Evolutionary conservation across 2,329 filamentous ascomycete genomes (phyloP).

Genomic region (Hirsutella minnesotensis): DNA sequence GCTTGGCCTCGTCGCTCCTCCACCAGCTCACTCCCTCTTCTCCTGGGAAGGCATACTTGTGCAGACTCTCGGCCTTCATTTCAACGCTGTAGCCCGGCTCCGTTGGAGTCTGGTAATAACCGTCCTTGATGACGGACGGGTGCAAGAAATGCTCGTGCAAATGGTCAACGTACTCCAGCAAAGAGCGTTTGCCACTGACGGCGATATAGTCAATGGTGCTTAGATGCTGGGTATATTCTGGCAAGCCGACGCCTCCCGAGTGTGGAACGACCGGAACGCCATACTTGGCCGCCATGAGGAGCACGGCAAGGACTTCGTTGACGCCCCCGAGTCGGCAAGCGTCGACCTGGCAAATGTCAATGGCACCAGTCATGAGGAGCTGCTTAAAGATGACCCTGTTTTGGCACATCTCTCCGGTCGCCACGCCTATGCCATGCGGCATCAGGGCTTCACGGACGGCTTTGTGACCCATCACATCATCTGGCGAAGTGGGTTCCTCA

Average conservation of each 20-base stretch:
- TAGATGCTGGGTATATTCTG: slow-evolving; percentile 88
- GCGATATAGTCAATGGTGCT: slow-evolving; percentile 89
- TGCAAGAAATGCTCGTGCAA: slow-evolving; percentile 87
- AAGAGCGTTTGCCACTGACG: slow-evolving; percentile 67
- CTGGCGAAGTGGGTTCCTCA: slow-evolving; percentile 83
- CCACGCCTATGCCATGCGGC: slow-evolving; percentile 67
- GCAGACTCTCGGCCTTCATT: slow-evolving; percentile 87
- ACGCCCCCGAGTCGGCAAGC: slow-evolving; percentile 83
- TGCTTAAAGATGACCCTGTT: slow-evolving; percentile 94
- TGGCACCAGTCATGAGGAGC: slow-evolving; percentile 64
- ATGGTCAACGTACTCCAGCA: slow-evolving; percentile 88
- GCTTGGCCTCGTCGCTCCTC: slow-evolving; percentile 66
- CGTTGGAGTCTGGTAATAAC: slow-evolving; percentile 76
- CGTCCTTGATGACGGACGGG: slow-evolving; percentile 67
- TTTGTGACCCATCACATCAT: slow-evolving; percentile 82
- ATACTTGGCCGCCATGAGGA: slow-evolving; percentile 73
- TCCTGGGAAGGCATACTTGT: slow-evolving; percentile 64
- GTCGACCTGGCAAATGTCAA: slow-evolving; percentile 83
- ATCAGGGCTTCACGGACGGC: slow-evolving; percentile 70
- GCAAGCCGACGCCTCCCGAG: slow-evolving; percentile 77
- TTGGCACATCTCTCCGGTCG: slow-evolving; percentile 91
- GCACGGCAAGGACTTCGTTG: slow-evolving; percentile 83
- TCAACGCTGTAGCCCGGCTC: slow-evolving; percentile 84
- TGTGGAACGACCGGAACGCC: slow-evolving; percentile 78
- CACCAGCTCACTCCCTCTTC: slow-evolving; percentile 75